Base-by-base conservation (phyloP, 257 asterid genomes). In the Gardenia jasminoides region DNA sequence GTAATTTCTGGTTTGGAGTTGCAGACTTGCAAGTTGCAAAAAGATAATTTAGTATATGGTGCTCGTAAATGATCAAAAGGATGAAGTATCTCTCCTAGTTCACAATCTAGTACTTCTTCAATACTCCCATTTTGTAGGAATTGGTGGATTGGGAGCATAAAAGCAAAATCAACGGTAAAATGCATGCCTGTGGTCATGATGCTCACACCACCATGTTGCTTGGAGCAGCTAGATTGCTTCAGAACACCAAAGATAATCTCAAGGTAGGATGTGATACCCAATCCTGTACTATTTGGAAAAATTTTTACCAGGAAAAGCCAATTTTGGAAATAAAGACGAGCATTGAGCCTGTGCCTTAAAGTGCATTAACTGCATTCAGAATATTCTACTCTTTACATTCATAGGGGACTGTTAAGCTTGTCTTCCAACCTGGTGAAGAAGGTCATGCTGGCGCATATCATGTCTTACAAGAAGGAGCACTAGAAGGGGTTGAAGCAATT, bases 111-210 rank as follows among this genome's bases (percentile, higher is more conserved):
- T 76, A 7, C 54, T 43, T 72, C 8, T 4, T 26, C 70, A 43
- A 9, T 30, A 47, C 70, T 68, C 26, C 64, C 64, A 76, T 79
- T 72, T 87, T 17, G 41, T 72, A 94, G 98, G 98, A 94, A 87
- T 81, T 85, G 84, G 97, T 92, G 46, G 98, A 94, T 36, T 94
- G 96, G 96, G 97, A 94, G 85, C 94, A 90, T 52, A 92, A 91
- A 86, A 94, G 98, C 90, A 92, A 92, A 88, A 75, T 86, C 39
- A 77, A 88, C 70, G 98, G 98, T 24, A 91, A 89, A 88, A 94
- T 94, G 98, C 98, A 92, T 78, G 97, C 98, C 8, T 94, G 98
- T 77, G 98, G 98, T 77, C 98, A 94, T 58, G 98, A 94, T 81
- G 96, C 94, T 83, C 98, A 94, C 79, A 87, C 87, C 79, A 86